phyloP scores from a whole-genome alignment of 1,284 basidiomycete species.

The Mycosarcoma maydis region DNA sequence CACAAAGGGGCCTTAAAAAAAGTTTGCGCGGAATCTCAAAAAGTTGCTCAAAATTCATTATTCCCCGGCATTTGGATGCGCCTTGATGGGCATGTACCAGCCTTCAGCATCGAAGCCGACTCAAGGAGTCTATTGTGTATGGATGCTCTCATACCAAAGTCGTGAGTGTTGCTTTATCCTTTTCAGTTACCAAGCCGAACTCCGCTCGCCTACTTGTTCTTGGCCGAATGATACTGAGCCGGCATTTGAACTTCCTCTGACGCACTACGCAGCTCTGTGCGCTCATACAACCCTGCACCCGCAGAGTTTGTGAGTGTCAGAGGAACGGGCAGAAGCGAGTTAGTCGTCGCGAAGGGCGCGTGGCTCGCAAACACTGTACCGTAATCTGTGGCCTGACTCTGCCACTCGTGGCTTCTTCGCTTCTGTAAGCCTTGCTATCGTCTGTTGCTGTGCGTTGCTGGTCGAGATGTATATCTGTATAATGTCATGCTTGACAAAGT shows the following conservation, averaged over 20 bases:
- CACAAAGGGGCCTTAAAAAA: background rate
- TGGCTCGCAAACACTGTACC: slow-evolving; percentile 3
- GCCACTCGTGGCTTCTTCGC: background rate
- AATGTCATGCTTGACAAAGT: background rate
- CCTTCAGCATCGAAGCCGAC: no score
- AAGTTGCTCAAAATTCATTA: background rate
- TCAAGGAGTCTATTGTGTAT: no score
- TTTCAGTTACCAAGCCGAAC: no score
- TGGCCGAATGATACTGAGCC: background rate
- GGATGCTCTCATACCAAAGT: no score
- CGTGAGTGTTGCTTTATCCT: no score
- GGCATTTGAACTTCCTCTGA: background rate
- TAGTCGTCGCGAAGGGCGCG: background rate
- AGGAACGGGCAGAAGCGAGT: background rate
- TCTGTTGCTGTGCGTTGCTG: background rate
- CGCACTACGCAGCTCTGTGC: background rate
- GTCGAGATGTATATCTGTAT: background rate
- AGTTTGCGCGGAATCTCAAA: slow-evolving; percentile 1
- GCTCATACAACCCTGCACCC: background rate
- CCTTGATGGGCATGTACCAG: no score
- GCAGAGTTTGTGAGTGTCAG: no score
- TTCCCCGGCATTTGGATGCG: background rate
- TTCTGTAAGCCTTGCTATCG: background rate
- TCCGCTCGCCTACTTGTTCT: background rate
- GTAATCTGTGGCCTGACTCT: background rate